Evolutionary conservation across 352 stramenopile species (phyloP), one percentile per base, ranked within the genome.

Genomic region (Globisporangium mamillatum): DNA sequence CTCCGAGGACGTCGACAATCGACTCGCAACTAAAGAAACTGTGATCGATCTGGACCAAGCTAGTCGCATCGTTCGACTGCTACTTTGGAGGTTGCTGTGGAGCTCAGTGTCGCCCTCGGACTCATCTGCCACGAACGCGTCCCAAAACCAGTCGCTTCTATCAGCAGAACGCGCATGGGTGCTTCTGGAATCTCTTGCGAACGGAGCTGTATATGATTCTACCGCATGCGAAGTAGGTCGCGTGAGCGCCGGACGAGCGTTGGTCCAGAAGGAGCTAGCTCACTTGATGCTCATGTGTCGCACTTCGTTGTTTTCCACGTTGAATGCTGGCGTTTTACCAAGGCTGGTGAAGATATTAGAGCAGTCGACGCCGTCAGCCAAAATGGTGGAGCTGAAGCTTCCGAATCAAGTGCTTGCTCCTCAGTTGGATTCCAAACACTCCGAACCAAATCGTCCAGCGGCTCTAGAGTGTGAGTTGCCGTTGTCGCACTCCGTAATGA

Each of bases 81-180:
- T 83, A 10, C 67, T 83, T 8, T 83, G 76, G 76, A 75, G 64
- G 58, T 63, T 81, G 24, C 58, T 82, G 0, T 82, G 76, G 76
- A 62, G 64, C 22, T 62, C 73, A 24, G 63, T 34, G 29, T 32
- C 64, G 3, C 60, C 65, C 10, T 50, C 20, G 25, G n/a, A 50
- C n/a, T 22, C 20, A 3, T 32, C 9, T n/a, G 18, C 0, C 8
- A 16, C 20, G 38, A 34, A 7, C 7, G 4, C 6, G 9, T 8
- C 20, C 6, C 36, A 36, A n/a, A 8, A n/a, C 4, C n/a, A 59
- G 22, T 29, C 20, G 10, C 24, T 50, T 38, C 29, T 59, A 9
- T 54, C 38, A 12, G 41, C 53, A n/a, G 60, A 44, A 24, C 55
- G 32, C 14, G 46, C 25, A 3, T 76, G 72, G 70, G 41, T 25